These are phyloP conservation scores for Carpinus fangiana DNA, from an alignment of 306 rosid species.

Conservation along the genomic window DNA sequence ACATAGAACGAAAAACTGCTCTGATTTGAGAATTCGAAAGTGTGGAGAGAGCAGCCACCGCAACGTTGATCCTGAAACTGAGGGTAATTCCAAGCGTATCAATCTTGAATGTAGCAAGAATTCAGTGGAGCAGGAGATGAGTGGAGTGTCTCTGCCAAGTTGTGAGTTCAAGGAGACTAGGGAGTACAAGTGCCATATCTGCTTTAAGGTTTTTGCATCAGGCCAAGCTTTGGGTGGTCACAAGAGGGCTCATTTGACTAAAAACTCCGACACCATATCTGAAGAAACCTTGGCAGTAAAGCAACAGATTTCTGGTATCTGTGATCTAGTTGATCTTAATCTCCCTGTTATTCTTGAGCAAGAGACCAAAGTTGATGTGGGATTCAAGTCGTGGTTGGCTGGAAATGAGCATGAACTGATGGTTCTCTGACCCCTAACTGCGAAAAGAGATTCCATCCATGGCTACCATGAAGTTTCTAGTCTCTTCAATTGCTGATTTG, in stretches of 20 bases:
- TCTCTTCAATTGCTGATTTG: not conserved
- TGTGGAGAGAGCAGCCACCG: not conserved
- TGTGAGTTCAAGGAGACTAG: conserved; percentile 20
- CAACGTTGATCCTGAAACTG: conserved; percentile 6
- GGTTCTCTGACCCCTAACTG: conserved; percentile 29
- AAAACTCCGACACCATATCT: conserved; percentile 15
- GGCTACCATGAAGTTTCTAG: conserved; percentile 4
- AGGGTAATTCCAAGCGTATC: conserved; percentile 1
- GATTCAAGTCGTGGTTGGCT: conserved; percentile 36
- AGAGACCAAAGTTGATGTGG: conserved; percentile 27
- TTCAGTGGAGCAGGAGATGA: conserved; percentile 18
- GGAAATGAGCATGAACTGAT: conserved; percentile 34
- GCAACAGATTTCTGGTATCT: conserved; percentile 23
- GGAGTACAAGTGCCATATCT: conserved; percentile 34
- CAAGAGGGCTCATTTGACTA: conserved; percentile 44
- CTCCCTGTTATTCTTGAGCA: conserved; percentile 13
- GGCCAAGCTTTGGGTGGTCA: conserved; percentile 64
- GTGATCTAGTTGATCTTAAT: conserved; percentile 17
- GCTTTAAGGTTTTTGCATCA: conserved; percentile 54
- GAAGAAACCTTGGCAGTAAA: conserved; percentile 25
- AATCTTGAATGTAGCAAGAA: conserved; percentile 11
- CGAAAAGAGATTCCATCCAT: conserved; percentile 13
- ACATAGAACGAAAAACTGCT: conserved; percentile 20
- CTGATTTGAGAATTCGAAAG: conserved; percentile 6
- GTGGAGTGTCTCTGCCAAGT: conserved; percentile 9